These are phyloP conservation scores for Torulaspora pretoriensis DNA, from an alignment of 1,139 yeast species.

Conservation along the genomic window DNA sequence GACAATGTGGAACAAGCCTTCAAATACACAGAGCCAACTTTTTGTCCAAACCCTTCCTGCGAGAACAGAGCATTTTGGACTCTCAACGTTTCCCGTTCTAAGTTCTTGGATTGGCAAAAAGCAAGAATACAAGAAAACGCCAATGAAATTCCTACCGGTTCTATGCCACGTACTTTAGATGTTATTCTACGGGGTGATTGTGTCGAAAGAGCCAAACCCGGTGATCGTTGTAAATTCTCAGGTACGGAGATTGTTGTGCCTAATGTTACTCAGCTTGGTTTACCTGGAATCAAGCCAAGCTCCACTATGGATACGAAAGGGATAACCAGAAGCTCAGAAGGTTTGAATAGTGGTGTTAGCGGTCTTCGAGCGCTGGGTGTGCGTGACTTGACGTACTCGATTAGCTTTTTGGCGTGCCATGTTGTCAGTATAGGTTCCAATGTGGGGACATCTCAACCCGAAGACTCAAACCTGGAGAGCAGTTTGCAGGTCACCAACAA, in stretches of 20 bases:
- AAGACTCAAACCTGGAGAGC: constrained; percentile 26
- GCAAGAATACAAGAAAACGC: constrained; percentile 95
- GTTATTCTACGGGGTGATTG: constrained; percentile 90
- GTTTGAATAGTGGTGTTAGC: constrained; percentile 75
- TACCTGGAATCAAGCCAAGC: constrained; percentile 92
- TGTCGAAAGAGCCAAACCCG: constrained; percentile 96
- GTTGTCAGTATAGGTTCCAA: constrained; percentile 45
- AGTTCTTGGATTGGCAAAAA: constrained; percentile 95
- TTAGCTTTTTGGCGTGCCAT: constrained; percentile 90
- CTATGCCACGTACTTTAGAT: constrained; percentile 97
- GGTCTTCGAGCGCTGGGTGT: constrained; percentile 89
- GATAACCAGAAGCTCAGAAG: constrained; percentile 57
- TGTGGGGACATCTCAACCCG: constrained; percentile 16
- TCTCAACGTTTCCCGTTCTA: constrained; percentile 74
- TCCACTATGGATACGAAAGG: constrained; percentile 68
- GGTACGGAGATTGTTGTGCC: constrained; percentile 97
- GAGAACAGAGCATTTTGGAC: constrained; percentile 86
- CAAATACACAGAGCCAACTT: constrained; percentile 91
- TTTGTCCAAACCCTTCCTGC: constrained; percentile 84
- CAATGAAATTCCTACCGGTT: constrained; percentile 94
- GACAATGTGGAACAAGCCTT: constrained; percentile 92
- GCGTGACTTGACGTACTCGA: constrained; percentile 85
- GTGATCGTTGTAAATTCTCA: constrained; percentile 91
- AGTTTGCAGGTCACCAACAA: constrained; percentile 26
- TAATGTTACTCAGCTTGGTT: constrained; percentile 89